Conservation (phyloP, 2,329 filamentous ascomycete species). For the Apiospora sp. region DNA sequence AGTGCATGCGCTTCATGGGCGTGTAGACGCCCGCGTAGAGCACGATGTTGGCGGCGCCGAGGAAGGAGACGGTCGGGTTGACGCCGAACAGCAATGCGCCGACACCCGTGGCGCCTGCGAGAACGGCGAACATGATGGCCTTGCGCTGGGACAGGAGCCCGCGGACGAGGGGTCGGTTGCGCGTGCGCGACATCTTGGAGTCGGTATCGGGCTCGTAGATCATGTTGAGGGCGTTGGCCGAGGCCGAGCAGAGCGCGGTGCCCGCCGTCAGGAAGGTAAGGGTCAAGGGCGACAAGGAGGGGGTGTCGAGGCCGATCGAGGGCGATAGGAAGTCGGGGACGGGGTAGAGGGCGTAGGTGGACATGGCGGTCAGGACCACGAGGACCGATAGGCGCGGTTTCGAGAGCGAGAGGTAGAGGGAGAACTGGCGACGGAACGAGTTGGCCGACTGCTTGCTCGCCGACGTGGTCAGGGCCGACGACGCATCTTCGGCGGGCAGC, state of each 20-base stretch:
- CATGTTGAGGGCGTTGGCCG: constrained; percentile 97
- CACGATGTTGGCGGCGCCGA: constrained; percentile 84
- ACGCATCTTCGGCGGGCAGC: constrained; percentile 59
- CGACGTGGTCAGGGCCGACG: constrained; percentile 61
- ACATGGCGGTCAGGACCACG: constrained; percentile 89
- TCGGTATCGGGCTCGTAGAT: constrained; percentile 91
- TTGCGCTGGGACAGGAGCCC: constrained; percentile 75
- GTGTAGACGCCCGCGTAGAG: constrained; percentile 95
- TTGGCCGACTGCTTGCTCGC: constrained; percentile 58
- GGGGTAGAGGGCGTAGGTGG: constrained; percentile 91
- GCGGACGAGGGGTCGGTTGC: constrained; percentile 87
- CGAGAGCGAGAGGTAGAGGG: constrained; percentile 88
- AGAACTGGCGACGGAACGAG: constrained; percentile 71
- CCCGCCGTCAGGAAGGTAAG: constrained; percentile 91
- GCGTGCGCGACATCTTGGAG: constrained; percentile 90
- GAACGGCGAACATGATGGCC: constrained; percentile 81
- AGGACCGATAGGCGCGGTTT: constrained; percentile 94
- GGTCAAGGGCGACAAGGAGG: constrained; percentile 88
- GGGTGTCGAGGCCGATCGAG: constrained; percentile 66
- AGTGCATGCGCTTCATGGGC: constrained; percentile 85
- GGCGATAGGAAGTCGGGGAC: constrained; percentile 85
- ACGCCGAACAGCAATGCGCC: constrained; percentile 85
- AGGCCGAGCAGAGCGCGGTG: constrained; percentile 87
- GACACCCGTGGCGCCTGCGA: constrained; percentile 73
- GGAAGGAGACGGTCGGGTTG: constrained; percentile 88